Base-by-base conservation (phyloP, 2,329 filamentous ascomycete genomes). In the Xylaria arbuscula region DNA sequence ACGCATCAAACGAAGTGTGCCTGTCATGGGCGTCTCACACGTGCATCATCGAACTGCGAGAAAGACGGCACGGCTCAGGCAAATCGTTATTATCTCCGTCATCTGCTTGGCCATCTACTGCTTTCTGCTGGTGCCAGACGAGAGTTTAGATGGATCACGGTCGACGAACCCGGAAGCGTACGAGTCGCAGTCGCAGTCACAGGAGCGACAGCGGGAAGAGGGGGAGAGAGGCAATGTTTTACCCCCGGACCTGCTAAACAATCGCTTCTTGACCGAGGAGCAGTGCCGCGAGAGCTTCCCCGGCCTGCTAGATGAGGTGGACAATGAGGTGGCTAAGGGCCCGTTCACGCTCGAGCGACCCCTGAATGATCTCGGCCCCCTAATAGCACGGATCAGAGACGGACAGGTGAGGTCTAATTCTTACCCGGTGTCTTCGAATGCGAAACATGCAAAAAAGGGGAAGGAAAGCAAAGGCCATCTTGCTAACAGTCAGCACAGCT, bases 211-310 rank as follows among this genome's bases (percentile, higher is more conserved):
- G 1, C 51, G 50, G 13, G 53, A 56, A 32, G n/a, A 32, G 6
- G 51, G 45, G 9, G 42, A 40, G 19, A 42, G 40, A 40, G 47
- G 28, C 10, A 36, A 64, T 19, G 11, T 40, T 53, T 70, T 64
- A 1, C 51, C 74, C 1, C 61, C 68, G 1, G 71, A 71, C 34
- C 57, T 76, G 17, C 71, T 80, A 34, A 76, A 78, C 63, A 80
- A 80, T 66, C 78, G 81, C 22, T 80, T 77, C 53, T 78, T 87
- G 55, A 81, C 78, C 13, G 77, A 81, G 32, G 70, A 78, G 24
- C 79, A 86, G 72, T 87, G 85, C 74, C 70, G 73, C 8, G 72
- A 73, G 47, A 72, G 76, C 1, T 87, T 87, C 69, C 85, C 85
- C 0, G 81, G 80, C 2, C 76, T 87, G 19, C 83, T 80, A 0